A percentile compares a stretch with the other conserved stretches of the same genome.
These are phyloP conservation scores for Jatropha curcas DNA, from an alignment of 345 rosid species.

Conservation along the genomic window DNA sequence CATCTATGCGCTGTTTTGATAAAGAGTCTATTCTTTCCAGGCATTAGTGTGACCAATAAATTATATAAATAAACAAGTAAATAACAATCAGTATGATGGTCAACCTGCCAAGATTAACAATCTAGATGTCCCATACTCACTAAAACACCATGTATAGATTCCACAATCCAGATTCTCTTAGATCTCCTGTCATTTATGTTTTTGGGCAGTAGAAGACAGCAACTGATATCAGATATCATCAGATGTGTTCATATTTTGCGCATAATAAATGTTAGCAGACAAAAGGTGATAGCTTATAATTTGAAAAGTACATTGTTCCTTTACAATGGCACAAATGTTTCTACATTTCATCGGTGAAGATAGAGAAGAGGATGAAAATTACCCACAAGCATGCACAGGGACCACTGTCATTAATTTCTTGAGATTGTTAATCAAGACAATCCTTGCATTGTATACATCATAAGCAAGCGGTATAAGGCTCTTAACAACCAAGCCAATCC, in stretches of 20 bases:
- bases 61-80: background rate
- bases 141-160: background rate
- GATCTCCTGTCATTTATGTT: background rate
- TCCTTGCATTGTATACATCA: slow-evolving; percentile 67
- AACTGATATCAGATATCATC: background rate
- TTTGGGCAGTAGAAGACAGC: background rate
- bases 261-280: background rate
- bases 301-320: background rate
- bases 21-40: background rate
- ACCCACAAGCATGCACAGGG: slow-evolving; percentile 89
- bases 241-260: background rate
- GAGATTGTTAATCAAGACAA: slow-evolving; percentile 74
- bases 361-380: slow-evolving; percentile 31
- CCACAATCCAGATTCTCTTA: background rate
- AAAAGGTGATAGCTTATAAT: background rate
- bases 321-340: background rate
- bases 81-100: background rate
- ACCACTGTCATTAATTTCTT: slow-evolving; percentile 75
- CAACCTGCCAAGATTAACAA: background rate
- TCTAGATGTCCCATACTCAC: background rate
- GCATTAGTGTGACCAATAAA: background rate
- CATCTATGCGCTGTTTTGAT: background rate
- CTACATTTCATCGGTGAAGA: background rate
- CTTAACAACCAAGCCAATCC: slow-evolving; percentile 68
- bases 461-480: slow-evolving; percentile 72